These are phyloP conservation scores for Gymnopilus junonius DNA, from an alignment of 768 basidiomycete species.

Conservation along the genomic window DNA sequence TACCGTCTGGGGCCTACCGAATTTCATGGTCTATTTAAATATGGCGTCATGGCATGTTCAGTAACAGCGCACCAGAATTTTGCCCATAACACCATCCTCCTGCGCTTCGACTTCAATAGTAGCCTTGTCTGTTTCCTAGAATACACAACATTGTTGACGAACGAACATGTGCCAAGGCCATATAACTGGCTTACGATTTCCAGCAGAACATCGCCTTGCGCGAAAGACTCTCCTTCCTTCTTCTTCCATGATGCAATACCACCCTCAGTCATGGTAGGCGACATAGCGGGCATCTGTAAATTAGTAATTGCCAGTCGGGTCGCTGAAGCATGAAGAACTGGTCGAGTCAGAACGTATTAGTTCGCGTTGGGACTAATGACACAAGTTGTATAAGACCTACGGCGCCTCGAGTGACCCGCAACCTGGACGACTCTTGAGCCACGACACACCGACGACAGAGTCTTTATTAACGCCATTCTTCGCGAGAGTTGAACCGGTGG, in stretches of 20 bases:
- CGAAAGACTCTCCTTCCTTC: conserved; percentile 73
- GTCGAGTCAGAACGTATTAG: neutral
- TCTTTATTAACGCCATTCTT: conserved; percentile 7
- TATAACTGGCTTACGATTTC: conserved; percentile 61
- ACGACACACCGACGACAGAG: neutral
- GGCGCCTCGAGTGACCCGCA: conserved; percentile 11
- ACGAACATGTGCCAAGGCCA: conserved; percentile 1
- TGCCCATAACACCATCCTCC: conserved; percentile 93
- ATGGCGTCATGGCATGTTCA: neutral
- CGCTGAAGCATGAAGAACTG: conserved; percentile 57
- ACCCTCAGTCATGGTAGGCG: conserved; percentile 88
- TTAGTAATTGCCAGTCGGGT: conserved; percentile 62
- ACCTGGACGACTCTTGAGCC: neutral
- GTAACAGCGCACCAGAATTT: conserved; percentile 76
- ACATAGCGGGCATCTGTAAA: conserved; percentile 84
- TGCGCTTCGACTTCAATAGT: conserved; percentile 99
- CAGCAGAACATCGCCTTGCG: conserved; percentile 73
- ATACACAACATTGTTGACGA: neutral
- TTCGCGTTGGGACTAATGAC: neutral
- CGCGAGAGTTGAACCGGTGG: neutral
- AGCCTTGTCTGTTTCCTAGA: conserved; percentile 91
- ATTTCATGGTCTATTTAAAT: neutral
- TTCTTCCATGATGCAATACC: conserved; percentile 82
- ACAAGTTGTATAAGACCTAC: conserved; percentile 19
- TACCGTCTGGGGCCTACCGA: conserved; percentile 62